Evolutionary conservation across 768 basidiomycete species (phyloP), one percentile per base, ranked within the genome.

Genomic region (Roridomyces roridus): DNA sequence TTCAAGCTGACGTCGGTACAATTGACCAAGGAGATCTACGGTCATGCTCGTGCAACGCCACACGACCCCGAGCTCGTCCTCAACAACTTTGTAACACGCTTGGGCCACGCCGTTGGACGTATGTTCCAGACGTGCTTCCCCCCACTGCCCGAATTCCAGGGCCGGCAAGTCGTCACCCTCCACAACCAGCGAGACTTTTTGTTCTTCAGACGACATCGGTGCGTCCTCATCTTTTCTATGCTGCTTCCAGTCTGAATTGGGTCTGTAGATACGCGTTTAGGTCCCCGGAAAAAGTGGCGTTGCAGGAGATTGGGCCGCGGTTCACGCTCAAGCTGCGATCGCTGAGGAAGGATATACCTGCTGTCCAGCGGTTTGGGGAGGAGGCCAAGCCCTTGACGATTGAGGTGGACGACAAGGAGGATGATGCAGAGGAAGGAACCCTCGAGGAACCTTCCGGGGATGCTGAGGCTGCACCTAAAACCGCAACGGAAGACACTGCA

Each of bases 131-230:
- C 95, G 1, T 83, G 95, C 20, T 98, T 98, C 77, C 97, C 97
- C 17, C 94, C 92, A 7, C 77, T 96, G 60, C 94, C 95, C 0
- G 92, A 97, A 70, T 98, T 97, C 68, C 89, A 94, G 74, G 97
- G 97, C 29, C 79, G 97, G 26, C 97, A 99, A 72, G 96, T 98
- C 10, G 96, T 98, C 12, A 97, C 96, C 3, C 79, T 98, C 18
- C 97, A 98, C 69, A 98, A 98, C 68, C 95, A 97, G 70, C 85
- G 97, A 43, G 97, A 99, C 76, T 99, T 98, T 74, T 75, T 99
- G 54, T 99, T 99, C 78, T 96, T 99, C 79, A 80, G 97, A 60
- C 81, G 97, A 55, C 97, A 98, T 78, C 85, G 97, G 88, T 96
- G 57, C 48, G 84, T 68, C 28, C 4, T 40, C 17, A 46, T 60